A percentile compares a stretch with the other conserved stretches of the same genome.
These are phyloP conservation scores for Fusarium luffae DNA, from an alignment of 2,329 filamentous ascomycete species.

Conservation along the genomic window DNA sequence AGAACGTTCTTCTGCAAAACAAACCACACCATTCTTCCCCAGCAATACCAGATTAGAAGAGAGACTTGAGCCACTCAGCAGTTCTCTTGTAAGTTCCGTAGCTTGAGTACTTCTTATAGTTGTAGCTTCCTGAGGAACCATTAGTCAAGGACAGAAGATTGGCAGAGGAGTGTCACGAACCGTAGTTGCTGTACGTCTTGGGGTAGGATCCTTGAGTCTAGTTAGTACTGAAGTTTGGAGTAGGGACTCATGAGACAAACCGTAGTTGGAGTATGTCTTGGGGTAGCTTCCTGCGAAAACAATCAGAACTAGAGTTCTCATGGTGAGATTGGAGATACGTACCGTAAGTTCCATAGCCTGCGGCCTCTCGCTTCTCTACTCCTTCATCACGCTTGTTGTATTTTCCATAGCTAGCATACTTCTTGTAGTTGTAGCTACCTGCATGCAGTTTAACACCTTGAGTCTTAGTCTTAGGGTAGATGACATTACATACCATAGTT, in stretches of 20 bases:
- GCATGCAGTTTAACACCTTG: not conserved
- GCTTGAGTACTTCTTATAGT: constrained; percentile 25
- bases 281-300: not conserved
- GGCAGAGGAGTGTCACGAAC: not conserved
- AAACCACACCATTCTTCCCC: not conserved
- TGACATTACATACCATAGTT: not conserved
- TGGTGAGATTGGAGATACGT: not conserved
- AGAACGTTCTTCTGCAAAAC: constrained; percentile 26
- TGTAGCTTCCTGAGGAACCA: not conserved
- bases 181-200: constrained; percentile 4
- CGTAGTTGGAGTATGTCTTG: not conserved
- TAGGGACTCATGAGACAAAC: not conserved
- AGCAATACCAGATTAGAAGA: constrained; percentile 17
- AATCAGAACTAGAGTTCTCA: not conserved
- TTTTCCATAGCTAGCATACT: constrained; percentile 14
- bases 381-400: constrained; percentile 17
- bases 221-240: not conserved
- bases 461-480: too few relatives aligned
- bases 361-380: constrained; percentile 4
- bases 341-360: not conserved
- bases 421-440: constrained; percentile 26
- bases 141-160: not conserved
- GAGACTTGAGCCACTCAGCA: constrained; percentile 20
- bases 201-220: not conserved
- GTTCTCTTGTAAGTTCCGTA: constrained; percentile 37